Percentiles rank a stretch among this genome's conserved stretches.
Conservation (phyloP, 306 rosid genomes). For the Lathyrus oleraceus region DNA sequence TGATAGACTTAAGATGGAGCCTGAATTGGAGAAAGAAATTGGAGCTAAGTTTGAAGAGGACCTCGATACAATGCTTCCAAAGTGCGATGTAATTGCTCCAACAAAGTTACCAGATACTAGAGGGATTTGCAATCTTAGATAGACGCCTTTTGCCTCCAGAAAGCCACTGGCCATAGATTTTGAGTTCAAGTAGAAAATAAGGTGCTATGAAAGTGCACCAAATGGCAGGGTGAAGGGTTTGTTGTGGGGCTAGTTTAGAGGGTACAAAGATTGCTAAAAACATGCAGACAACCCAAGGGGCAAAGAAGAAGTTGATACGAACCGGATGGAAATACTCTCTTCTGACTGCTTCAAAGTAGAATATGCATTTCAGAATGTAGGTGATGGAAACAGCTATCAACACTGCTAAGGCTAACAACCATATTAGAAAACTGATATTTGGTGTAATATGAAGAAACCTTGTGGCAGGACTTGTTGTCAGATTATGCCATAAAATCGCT, state of each 20-base stretch:
- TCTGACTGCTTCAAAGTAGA: conserved; percentile 82
- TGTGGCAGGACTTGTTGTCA: conserved; percentile 72
- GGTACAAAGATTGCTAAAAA: too few relatives aligned
- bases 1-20: too few relatives aligned
- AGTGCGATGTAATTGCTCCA: too few relatives aligned
- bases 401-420: conserved; percentile 56
- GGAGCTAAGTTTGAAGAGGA: too few relatives aligned
- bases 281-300: too few relatives aligned
- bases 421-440: conserved; percentile 53
- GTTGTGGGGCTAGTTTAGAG: conserved; percentile 35
- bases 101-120: too few relatives aligned
- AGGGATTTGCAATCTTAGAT: too few relatives aligned
- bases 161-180: conserved; percentile 87
- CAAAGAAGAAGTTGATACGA: conserved; percentile 80
- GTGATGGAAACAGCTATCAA: conserved; percentile 53
- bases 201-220: conserved; percentile 75
- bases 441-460: conserved; percentile 61
- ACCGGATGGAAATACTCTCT: conserved; percentile 86
- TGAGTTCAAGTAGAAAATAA: conserved; percentile 73
- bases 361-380: conserved; percentile 71
- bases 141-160: too few relatives aligned
- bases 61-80: too few relatives aligned
- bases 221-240: conserved; percentile 63
- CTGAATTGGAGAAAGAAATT: too few relatives aligned
- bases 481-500: too few relatives aligned